These are phyloP conservation scores for Cudoniella acicularis DNA, from an alignment of 495 filamentous ascomycete species.

Conservation along the genomic window DNA sequence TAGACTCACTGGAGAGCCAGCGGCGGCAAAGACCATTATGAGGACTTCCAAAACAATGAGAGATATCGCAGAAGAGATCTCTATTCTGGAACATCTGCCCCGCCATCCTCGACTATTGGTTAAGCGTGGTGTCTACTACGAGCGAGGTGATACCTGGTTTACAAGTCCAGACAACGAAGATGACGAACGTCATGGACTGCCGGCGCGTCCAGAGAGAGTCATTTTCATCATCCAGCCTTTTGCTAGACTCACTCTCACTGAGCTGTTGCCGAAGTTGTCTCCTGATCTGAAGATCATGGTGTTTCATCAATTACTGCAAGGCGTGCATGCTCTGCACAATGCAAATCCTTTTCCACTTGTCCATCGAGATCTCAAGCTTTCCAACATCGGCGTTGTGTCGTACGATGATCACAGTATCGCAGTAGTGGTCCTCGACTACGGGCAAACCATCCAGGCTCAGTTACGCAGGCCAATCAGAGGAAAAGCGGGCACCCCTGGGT, in stretches of 20 bases:
- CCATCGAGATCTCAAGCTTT: background rate
- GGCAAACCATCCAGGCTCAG: background rate
- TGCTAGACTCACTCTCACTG: background rate
- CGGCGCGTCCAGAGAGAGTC: constrained; percentile 4
- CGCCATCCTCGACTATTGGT: background rate
- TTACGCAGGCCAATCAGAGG: too few species aligned
- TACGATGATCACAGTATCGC: background rate
- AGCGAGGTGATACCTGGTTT: background rate
- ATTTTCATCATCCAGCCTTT: background rate
- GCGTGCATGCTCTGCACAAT: constrained; percentile 24
- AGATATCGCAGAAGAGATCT: background rate
- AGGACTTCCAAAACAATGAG: background rate
- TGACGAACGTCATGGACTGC: background rate
- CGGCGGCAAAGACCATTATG: background rate
- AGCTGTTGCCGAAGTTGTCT: background rate
- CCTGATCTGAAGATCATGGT: background rate
- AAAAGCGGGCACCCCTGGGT: too few species aligned
- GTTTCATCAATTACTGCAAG: constrained; percentile 6
- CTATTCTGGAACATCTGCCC: background rate
- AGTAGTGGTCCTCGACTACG: background rate
- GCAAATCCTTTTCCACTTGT: background rate
- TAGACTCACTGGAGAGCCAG: constrained; percentile 1
- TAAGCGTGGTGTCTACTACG: constrained; percentile 5
- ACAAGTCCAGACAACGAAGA: background rate
- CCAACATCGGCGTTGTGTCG: background rate